These are phyloP conservation scores for Phytophthora vignae DNA, from an alignment of 352 stramenopile genomes.

Conservation along the genomic window DNA sequence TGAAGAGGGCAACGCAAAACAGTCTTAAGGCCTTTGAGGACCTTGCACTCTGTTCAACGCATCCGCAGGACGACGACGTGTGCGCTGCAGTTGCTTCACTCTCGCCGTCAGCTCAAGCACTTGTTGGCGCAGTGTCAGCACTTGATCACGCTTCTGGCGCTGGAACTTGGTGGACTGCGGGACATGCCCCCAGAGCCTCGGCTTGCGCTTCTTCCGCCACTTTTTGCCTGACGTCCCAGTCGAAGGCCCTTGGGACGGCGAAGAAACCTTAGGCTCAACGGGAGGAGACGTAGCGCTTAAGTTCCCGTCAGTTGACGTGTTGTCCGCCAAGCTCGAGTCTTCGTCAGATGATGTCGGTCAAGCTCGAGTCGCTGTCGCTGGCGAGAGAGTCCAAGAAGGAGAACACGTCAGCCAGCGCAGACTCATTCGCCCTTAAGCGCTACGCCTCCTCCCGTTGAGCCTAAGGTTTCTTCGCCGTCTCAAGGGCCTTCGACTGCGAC, in stretches of 20 bases:
- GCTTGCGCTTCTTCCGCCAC: not conserved
- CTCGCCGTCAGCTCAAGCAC: slow-evolving; percentile 13
- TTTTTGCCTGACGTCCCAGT: not conserved
- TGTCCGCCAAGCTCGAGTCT: not conserved
- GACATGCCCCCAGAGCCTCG: slow-evolving; percentile 1
- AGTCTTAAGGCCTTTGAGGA: no score
- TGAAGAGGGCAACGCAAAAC: not conserved
- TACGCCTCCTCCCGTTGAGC: not conserved
- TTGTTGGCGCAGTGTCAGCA: slow-evolving; percentile 15
- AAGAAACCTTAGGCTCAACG: not conserved
- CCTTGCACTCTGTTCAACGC: no score
- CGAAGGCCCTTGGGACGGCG: not conserved
- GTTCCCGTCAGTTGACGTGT: no score
- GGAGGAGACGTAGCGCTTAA: not conserved
- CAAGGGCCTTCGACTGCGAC: not conserved
- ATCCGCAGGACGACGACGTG: not conserved
- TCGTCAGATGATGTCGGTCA: not conserved
- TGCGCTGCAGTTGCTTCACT: slow-evolving; percentile 16
- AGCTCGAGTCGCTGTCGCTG: slow-evolving; percentile 10
- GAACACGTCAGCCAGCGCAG: slow-evolving; percentile 12
- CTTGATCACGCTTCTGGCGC: slow-evolving; percentile 7
- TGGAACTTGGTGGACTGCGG: slow-evolving; percentile 29
- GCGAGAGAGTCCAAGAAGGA: slow-evolving; percentile 15
- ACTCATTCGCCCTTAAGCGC: not conserved
- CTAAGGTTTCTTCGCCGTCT: not conserved